These are phyloP conservation scores for Blastobotrys arbuscula DNA, from an alignment of 1,139 yeast genomes.

Conservation along the genomic window DNA sequence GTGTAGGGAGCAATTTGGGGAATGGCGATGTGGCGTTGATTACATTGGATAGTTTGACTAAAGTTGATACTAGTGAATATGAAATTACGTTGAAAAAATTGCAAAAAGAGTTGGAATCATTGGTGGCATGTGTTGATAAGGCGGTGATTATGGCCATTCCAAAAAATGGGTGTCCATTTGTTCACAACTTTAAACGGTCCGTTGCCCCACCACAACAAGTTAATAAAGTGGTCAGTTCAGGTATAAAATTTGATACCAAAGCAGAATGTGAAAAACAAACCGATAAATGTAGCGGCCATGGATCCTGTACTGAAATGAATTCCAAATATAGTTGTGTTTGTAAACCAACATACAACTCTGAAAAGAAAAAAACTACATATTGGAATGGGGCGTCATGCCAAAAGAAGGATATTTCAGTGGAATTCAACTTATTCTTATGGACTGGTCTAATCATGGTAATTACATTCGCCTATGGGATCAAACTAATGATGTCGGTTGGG, in stretches of 20 bases:
- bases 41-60: background rate
- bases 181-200: background rate
- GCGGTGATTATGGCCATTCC: conserved; percentile 24
- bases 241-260: conserved; percentile 29
- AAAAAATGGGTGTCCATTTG: conserved; percentile 16
- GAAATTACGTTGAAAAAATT: conserved; percentile 1
- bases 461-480: conserved; percentile 48
- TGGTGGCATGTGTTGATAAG: too few species aligned
- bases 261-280: conserved; percentile 52
- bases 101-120: conserved; percentile 12
- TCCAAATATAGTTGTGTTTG: conserved; percentile 52
- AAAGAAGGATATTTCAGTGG: conserved; percentile 58
- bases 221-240: background rate
- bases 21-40: conserved; percentile 5
- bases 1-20: background rate
- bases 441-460: conserved; percentile 46
- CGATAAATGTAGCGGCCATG: conserved; percentile 55
- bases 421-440: conserved; percentile 66
- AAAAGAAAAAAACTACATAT: conserved; percentile 46
- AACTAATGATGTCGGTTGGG: conserved; percentile 50
- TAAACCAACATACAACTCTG: conserved; percentile 44
- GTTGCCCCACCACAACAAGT: background rate
- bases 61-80: background rate
- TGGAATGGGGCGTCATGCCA: conserved; percentile 68
- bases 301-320: conserved; percentile 46